A percentile compares a stretch with the other conserved stretches of the same genome.
Conservation (phyloP, 2,329 filamentous ascomycete genomes). For the Cryphonectria carpinicola region DNA sequence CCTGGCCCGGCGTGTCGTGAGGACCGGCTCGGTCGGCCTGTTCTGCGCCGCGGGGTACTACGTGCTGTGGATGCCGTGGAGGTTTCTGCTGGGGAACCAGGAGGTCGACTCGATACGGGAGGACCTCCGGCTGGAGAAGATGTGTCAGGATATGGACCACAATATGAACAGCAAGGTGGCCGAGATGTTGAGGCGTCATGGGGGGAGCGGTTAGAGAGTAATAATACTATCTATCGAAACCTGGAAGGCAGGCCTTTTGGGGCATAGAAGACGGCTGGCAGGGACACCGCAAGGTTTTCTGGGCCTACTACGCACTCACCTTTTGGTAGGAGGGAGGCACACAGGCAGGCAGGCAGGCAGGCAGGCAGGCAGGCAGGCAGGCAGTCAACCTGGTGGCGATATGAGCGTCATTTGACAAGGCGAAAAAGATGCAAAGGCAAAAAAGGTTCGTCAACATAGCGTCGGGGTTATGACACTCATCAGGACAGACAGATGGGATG, state of each 20-base stretch:
- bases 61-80: conserved; percentile 20
- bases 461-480: background rate
- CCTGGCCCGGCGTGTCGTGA: conserved; percentile 15
- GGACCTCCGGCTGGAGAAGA: conserved; percentile 20
- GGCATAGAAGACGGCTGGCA: too few species aligned
- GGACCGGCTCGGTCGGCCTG: conserved; percentile 20
- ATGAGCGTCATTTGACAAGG: background rate
- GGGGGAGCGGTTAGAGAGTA: background rate
- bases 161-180: conserved; percentile 20
- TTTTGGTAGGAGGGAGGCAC: background rate
- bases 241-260: background rate
- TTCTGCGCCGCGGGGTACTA: conserved; percentile 24
- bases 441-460: too few species aligned
- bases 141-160: conserved; percentile 43
- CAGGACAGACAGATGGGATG: background rate
- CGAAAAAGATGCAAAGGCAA: background rate
- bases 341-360: too few species aligned
- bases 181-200: conserved; percentile 11
- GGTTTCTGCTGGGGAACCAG: conserved; percentile 21
- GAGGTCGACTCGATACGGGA: conserved; percentile 22
- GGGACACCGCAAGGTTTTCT: too few species aligned
- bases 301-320: background rate
- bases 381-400: background rate
- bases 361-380: too few species aligned
- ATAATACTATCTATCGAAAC: background rate